Evolutionary conservation across 352 stramenopile genomes (phyloP).

Genomic region (Globisporangium abappressorium): DNA sequence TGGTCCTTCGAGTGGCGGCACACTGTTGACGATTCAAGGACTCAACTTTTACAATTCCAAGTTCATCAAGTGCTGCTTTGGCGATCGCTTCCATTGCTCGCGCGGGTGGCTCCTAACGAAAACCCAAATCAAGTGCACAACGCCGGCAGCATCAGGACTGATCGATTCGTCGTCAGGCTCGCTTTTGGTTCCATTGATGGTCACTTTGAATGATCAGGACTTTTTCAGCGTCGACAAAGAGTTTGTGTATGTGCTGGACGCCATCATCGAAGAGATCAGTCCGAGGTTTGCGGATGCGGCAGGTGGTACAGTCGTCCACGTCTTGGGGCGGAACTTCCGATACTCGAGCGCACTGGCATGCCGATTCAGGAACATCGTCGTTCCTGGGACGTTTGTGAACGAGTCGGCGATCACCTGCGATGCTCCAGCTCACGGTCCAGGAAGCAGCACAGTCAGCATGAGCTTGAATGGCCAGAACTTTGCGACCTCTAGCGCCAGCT

Average conservation of each 20-base stretch:
- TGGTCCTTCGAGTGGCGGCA: conserved; percentile 49
- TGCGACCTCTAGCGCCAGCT: conserved; percentile 18
- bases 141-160: conserved; percentile 22
- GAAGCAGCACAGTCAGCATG: conserved; percentile 38
- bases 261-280: conserved; percentile 35
- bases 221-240: conserved; percentile 32
- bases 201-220: conserved; percentile 83
- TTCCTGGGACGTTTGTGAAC: conserved; percentile 60
- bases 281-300: conserved; percentile 39
- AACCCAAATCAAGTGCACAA: conserved; percentile 33
- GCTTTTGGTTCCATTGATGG: conserved; percentile 38
- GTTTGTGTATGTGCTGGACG: conserved; percentile 66
- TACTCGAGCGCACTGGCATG: conserved; percentile 52
- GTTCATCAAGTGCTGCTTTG: conserved; percentile 64
- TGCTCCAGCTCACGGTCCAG: conserved; percentile 33
- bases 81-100: conserved; percentile 33
- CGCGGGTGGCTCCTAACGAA: conserved; percentile 34
- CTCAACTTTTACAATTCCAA: conserved; percentile 58
- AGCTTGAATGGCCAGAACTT: conserved; percentile 76
- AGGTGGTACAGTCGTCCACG: conserved; percentile 54
- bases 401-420: conserved; percentile 52
- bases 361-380: conserved; percentile 40
- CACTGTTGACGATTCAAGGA: conserved; percentile 48
- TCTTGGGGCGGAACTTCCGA: conserved; percentile 64
- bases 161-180: conserved; percentile 12